Conservation (phyloP, 495 filamentous ascomycete genomes). For the Oidiodendron maius region DNA sequence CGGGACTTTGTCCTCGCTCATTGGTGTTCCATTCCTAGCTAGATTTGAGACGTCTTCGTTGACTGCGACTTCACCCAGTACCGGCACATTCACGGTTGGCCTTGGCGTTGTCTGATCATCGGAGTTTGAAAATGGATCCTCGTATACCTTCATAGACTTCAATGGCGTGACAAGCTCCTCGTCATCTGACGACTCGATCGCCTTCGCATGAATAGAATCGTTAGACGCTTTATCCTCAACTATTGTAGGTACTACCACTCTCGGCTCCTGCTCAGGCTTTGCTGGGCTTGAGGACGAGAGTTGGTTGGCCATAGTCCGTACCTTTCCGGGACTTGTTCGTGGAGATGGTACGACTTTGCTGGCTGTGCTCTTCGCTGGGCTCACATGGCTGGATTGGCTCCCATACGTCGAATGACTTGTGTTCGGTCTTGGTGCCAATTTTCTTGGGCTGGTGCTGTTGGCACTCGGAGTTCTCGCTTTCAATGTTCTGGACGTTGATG, state of each 20-base stretch:
- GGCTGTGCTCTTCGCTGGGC: constrained; percentile 18
- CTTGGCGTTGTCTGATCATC: constrained; percentile 38
- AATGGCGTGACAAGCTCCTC: constrained; percentile 26
- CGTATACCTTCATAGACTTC: constrained; percentile 47
- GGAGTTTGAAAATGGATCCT: constrained; percentile 49
- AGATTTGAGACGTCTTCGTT: constrained; percentile 46
- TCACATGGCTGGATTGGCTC: constrained; percentile 21
- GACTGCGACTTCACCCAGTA: constrained; percentile 43
- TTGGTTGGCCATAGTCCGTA: constrained; percentile 12
- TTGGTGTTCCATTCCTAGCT: constrained; percentile 13
- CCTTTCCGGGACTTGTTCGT: constrained; percentile 31
- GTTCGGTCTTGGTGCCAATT: constrained; percentile 17
- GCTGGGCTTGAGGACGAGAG: constrained; percentile 26
- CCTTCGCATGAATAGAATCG: constrained; percentile 8
- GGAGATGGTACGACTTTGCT: constrained; percentile 19
- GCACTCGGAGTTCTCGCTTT: constrained; percentile 19
- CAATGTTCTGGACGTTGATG: constrained; percentile 10
- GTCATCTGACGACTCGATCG: constrained; percentile 23
- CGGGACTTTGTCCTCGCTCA: constrained; percentile 16
- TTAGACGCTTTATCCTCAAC: constrained; percentile 8
- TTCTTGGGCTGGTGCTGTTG: constrained; percentile 16
- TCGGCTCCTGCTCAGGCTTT: constrained; percentile 43
- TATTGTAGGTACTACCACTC: constrained; percentile 37
- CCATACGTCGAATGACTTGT: constrained; percentile 25
- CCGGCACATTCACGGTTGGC: constrained; percentile 34